Percentiles rank a stretch among this genome's conserved stretches.
phyloP scores from a whole-genome alignment of 768 basidiomycete genomes.

The Galerina marginata region DNA sequence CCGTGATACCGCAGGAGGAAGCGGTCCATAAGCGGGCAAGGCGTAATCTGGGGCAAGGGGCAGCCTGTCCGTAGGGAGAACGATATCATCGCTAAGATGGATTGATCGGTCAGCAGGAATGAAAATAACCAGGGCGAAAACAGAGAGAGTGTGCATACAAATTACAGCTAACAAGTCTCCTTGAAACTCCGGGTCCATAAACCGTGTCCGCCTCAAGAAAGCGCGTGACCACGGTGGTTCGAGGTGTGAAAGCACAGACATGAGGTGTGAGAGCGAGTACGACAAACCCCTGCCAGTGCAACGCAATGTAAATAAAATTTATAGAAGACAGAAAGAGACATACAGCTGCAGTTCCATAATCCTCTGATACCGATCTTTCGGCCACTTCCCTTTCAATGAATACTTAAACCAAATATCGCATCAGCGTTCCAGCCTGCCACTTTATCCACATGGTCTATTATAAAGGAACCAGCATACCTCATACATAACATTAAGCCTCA shows the following conservation, averaged over 20 bases:
- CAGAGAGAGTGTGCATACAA: slow-evolving; percentile 44
- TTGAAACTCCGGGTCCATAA: slow-evolving; percentile 81
- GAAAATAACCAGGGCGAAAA: not conserved
- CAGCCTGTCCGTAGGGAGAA: slow-evolving; percentile 74
- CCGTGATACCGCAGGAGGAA: slow-evolving; percentile 58
- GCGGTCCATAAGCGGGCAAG: slow-evolving; percentile 65
- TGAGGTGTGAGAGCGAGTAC: slow-evolving; percentile 71
- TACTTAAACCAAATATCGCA: slow-evolving; percentile 47
- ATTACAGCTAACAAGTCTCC: slow-evolving; percentile 87
- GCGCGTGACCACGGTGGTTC: slow-evolving; percentile 81
- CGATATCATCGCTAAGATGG: slow-evolving; percentile 68
- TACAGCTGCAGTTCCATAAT: slow-evolving; percentile 74
- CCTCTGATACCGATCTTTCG: slow-evolving; percentile 72
- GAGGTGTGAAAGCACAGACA: slow-evolving; percentile 73
- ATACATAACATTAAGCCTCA: slow-evolving; percentile 66
- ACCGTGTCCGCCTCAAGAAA: slow-evolving; percentile 73
- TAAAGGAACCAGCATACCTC: slow-evolving; percentile 52
- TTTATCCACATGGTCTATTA: not conserved
- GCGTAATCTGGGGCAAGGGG: slow-evolving; percentile 86
- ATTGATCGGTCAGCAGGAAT: not conserved
- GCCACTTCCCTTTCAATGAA: slow-evolving; percentile 81
- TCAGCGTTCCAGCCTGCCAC: not conserved
- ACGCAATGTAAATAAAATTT: too few species aligned
- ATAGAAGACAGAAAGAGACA: slow-evolving; percentile 18
- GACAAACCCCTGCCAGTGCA: slow-evolving; percentile 59